A percentile compares a stretch with the other conserved stretches of the same genome.
These are phyloP conservation scores for Juglanconis sp. DNA, from an alignment of 2,329 filamentous ascomycete genomes.

Conservation along the genomic window DNA sequence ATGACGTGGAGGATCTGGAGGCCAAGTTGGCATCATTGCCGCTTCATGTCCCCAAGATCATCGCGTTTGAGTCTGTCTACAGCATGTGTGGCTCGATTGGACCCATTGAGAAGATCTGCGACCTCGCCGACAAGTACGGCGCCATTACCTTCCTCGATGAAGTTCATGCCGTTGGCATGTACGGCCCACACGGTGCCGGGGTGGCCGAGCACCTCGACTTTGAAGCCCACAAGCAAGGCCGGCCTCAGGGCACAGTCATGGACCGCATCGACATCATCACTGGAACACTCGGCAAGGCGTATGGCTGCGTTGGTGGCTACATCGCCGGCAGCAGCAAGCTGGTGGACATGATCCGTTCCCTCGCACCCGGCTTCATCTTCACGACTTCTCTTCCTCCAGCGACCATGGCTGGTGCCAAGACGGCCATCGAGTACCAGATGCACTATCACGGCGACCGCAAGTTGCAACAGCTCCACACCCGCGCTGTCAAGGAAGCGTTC, in stretches of 20 bases:
- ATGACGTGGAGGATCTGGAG: slow-evolving; percentile 90
- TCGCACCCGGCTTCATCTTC: slow-evolving; percentile 97
- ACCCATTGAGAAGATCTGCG: slow-evolving; percentile 92
- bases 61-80: slow-evolving; percentile 97
- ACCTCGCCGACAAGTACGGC: slow-evolving; percentile 95
- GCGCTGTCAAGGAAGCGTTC: slow-evolving; percentile 85
- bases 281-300: slow-evolving; percentile 94
- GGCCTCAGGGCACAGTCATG: slow-evolving; percentile 79
- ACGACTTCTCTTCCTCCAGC: slow-evolving; percentile 94
- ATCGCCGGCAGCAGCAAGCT: slow-evolving; percentile 86
- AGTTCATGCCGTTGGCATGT: slow-evolving; percentile 99
- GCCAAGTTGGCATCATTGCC: slow-evolving; percentile 86
- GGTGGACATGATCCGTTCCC: slow-evolving; percentile 88
- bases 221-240: slow-evolving; percentile 74
- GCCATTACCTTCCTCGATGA: slow-evolving; percentile 97
- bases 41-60: slow-evolving; percentile 86
- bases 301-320: slow-evolving; percentile 96
- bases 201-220: slow-evolving; percentile 97
- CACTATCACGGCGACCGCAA: slow-evolving; percentile 79
- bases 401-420: slow-evolving; percentile 90
- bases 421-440: slow-evolving; percentile 93
- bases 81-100: slow-evolving; percentile 99
- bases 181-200: slow-evolving; percentile 90
- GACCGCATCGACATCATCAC: slow-evolving; percentile 98
- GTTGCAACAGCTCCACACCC: slow-evolving; percentile 93